Base-by-base conservation (phyloP, 1,139 yeast genomes). In the Magnusiomyces tetraspermus region DNA sequence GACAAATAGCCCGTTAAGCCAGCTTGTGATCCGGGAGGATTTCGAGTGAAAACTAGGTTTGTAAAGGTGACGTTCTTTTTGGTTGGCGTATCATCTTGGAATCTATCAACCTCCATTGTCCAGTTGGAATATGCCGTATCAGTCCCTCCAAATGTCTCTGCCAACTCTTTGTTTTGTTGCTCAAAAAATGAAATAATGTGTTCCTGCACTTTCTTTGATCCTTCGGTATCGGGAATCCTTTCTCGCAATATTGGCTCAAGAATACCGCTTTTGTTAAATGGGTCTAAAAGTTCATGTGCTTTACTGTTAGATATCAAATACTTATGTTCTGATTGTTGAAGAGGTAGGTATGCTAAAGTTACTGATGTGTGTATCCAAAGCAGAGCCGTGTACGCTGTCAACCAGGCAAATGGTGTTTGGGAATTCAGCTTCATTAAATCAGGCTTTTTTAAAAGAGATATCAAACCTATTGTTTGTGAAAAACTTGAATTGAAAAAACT, bases 161-260 rank as follows among this genome's bases (percentile, higher is more conserved):
- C n/a, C 26, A 45, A n/a, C 10, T 19, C 38, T 10, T 28, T 24
- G 19, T 47, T 47, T 26, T 19, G 36, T 4, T 26, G 21, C 21
- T 36, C 41, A 49, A 67, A 60, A 33, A 63, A 59, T 8, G 52
- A 49, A 15, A 52, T 55, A 30, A 77, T 70, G 57, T 74, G 77
- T 13, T 65, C 55, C 46, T 71, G 73, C 10, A 76, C 72, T 24
- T 60, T 53, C 2, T 53, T 37, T 0, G 78, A 73, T 3, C 71
- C 75, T 5, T 62, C 60, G 1, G 78, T 68, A 0, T 80, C 82
- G 0, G 82, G 79, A 0, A 66, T 60, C 44, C 83, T 60, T 11
- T 67, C 66, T 30, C 61, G 61, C 22, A 70, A 55, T 10, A 69
- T 61, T 4, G 72, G 73, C 36, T 60, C 58, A 28, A 69, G 59